These are phyloP conservation scores for Neurospora sp. DNA, from an alignment of 495 filamentous ascomycete genomes.

Conservation along the genomic window DNA sequence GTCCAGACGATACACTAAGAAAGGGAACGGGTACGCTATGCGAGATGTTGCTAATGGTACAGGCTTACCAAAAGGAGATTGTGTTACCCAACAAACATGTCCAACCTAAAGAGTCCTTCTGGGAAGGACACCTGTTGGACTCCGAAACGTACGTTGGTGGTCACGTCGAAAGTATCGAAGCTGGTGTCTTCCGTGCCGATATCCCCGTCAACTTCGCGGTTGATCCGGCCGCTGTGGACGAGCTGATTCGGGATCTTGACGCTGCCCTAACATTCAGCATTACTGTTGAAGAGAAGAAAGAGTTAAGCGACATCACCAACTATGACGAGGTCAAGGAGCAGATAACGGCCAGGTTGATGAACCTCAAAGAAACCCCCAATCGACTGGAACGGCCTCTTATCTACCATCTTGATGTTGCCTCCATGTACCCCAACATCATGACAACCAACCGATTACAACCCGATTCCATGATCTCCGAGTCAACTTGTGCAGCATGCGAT, in stretches of 20 bases:
- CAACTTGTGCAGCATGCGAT: constrained; percentile 92
- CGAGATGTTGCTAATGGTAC: constrained; percentile 98
- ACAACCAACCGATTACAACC: constrained; percentile 96
- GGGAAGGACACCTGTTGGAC: constrained; percentile 90
- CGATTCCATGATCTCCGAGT: constrained; percentile 95
- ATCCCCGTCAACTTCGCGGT: constrained; percentile 88
- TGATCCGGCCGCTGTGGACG: constrained; percentile 78
- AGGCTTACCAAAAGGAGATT: constrained; percentile 87
- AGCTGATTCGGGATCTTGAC: constrained; percentile 79
- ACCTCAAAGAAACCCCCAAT: constrained; percentile 71
- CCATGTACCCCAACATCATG: constrained; percentile 99
- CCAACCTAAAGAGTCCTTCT: constrained; percentile 82
- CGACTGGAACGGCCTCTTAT: constrained; percentile 80
- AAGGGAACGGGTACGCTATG: constrained; percentile 97
- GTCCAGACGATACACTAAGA: constrained; percentile 81
- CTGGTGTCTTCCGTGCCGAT: constrained; percentile 91
- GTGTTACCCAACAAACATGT: constrained; percentile 95
- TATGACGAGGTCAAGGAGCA: constrained; percentile 87
- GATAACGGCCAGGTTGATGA: constrained; percentile 60
- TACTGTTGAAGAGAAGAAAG: constrained; percentile 89
- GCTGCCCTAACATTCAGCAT: constrained; percentile 87
- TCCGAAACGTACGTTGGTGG: constrained; percentile 97
- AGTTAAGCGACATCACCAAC: constrained; percentile 79
- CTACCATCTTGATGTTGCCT: constrained; percentile 96
- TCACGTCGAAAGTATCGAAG: constrained; percentile 98